Evolutionary conservation across 2,329 filamentous ascomycete genomes (phyloP).

Genomic region (Xylaria digitata): DNA sequence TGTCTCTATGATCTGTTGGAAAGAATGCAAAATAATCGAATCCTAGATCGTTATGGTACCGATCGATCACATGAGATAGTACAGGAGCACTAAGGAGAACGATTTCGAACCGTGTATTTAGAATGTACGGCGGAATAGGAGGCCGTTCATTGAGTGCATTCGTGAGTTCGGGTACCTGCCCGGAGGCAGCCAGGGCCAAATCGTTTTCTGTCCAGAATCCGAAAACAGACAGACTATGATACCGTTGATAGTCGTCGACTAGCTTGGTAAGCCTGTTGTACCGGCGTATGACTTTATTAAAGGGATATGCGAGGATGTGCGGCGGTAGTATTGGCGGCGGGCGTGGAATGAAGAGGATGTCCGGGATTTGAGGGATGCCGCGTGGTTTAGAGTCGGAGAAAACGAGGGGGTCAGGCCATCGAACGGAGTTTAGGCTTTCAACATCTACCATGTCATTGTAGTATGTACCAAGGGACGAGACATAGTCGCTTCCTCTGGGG

Average conservation of each 20-base stretch:
- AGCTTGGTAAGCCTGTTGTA: constrained; percentile 21
- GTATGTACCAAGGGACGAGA: neutral
- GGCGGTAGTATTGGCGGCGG: constrained; percentile 16
- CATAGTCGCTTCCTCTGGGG: neutral
- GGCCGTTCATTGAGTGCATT: constrained; percentile 9
- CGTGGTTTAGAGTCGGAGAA: neutral
- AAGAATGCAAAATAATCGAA: constrained; percentile 31
- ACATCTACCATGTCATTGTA: no score
- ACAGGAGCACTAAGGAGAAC: constrained; percentile 22
- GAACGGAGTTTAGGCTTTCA: constrained; percentile 19
- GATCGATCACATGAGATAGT: constrained; percentile 32
- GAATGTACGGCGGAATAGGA: constrained; percentile 22
- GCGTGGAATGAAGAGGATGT: constrained; percentile 25
- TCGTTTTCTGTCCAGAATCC: constrained; percentile 24
- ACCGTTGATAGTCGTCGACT: constrained; percentile 28
- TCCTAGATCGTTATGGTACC: constrained; percentile 35
- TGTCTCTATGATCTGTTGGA: constrained; percentile 2
- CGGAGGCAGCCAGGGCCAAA: neutral
- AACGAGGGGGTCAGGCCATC: constrained; percentile 7
- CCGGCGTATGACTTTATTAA: constrained; percentile 17
- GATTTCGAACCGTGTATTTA: constrained; percentile 14
- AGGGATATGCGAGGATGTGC: constrained; percentile 15
- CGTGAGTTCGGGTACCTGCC: neutral
- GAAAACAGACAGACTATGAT: constrained; percentile 22
- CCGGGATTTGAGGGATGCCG: neutral